phyloP scores from a whole-genome alignment of 2,329 filamentous ascomycete genomes.

The Purpureocillium takamizusanense region DNA sequence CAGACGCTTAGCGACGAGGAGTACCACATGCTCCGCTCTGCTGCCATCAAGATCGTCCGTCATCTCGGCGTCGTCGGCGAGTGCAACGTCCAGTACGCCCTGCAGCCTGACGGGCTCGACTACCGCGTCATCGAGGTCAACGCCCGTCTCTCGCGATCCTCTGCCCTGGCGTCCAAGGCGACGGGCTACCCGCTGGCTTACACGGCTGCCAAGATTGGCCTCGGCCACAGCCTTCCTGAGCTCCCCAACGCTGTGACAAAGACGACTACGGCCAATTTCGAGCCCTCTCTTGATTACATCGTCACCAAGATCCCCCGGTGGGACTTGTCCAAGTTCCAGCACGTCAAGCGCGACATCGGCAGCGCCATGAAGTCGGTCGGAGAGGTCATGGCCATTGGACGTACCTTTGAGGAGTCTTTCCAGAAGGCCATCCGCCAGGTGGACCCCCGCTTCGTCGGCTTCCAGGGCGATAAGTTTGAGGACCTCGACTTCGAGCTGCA shows the following conservation, averaged over 20 bases:
- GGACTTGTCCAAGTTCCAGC: constrained; percentile 98
- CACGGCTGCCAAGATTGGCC: constrained; percentile 94
- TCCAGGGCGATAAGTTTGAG: constrained; percentile 92
- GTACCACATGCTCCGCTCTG: constrained; percentile 97
- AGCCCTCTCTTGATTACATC: constrained; percentile 93
- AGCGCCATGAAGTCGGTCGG: constrained; percentile 98
- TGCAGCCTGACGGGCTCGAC: constrained; percentile 93
- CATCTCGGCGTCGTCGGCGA: constrained; percentile 96
- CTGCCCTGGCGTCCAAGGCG: constrained; percentile 92
- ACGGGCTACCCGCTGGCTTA: constrained; percentile 96
- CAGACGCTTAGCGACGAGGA: constrained; percentile 97
- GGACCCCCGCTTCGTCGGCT: constrained; percentile 82
- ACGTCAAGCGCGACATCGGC: constrained; percentile 94
- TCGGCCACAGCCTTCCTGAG: constrained; percentile 90
- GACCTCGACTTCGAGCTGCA: constrained; percentile 81
- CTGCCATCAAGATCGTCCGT: constrained; percentile 95
- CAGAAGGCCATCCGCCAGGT: constrained; percentile 98
- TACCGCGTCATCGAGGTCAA: constrained; percentile 99
- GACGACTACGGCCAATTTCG: constrained; percentile 97
- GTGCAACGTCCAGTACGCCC: constrained; percentile 96
- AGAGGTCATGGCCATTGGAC: constrained; percentile 98
- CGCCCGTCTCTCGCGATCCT: constrained; percentile 94
- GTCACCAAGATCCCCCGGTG: constrained; percentile 98
- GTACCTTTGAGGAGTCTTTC: constrained; percentile 97
- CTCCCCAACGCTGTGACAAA: constrained; percentile 97